These are phyloP conservation scores for Eruca vesicaria DNA, from an alignment of 441 rosid species.

Conservation along the genomic window DNA sequence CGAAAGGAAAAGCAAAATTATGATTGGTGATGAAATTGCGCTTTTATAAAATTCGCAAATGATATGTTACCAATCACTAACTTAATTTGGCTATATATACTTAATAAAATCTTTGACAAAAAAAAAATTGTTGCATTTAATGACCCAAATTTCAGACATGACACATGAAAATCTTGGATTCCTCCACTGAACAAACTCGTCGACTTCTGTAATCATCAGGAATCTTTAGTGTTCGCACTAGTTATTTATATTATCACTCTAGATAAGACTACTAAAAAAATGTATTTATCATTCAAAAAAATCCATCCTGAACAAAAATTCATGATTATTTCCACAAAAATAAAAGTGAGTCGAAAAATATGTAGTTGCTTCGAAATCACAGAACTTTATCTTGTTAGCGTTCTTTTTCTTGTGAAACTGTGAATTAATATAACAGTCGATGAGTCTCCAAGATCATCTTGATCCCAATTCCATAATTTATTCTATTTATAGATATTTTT, in stretches of 20 bases:
- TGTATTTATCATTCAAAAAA: background rate
- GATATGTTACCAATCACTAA: too few species aligned
- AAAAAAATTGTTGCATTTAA: background rate
- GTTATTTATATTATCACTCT: background rate
- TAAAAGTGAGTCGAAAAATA: background rate
- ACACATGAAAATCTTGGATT: constrained; percentile 27
- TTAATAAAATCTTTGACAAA: background rate
- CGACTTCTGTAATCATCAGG: background rate
- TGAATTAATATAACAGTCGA: background rate
- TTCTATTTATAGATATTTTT: too few species aligned
- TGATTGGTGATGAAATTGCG: too few species aligned
- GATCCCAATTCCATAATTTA: too few species aligned
- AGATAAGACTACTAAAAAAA: background rate
- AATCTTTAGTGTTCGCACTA: background rate
- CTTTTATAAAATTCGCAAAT: too few species aligned
- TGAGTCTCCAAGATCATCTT: background rate
- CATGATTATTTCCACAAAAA: background rate
- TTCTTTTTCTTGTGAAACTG: background rate
- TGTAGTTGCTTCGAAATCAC: background rate
- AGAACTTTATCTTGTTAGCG: background rate
- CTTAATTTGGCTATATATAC: background rate
- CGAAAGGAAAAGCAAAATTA: too few species aligned
- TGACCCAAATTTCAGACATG: constrained; percentile 20
- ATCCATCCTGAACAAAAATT: background rate
- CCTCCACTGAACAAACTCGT: constrained; percentile 21